Percentiles rank a stretch among this genome's conserved stretches.
phyloP scores from a whole-genome alignment of 495 filamentous ascomycete genomes.

The Darksidea phi region DNA sequence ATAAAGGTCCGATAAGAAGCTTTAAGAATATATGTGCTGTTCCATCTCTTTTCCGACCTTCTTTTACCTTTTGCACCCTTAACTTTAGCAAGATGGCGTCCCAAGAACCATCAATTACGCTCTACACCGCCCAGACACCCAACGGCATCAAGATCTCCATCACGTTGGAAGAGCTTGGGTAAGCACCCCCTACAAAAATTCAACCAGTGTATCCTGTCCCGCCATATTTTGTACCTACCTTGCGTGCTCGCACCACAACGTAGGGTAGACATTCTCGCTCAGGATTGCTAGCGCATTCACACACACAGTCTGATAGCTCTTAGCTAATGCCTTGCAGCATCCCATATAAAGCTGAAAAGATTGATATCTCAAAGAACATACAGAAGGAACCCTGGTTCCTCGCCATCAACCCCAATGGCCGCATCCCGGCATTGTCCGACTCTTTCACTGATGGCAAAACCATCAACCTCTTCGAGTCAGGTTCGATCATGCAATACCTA shows the following conservation, averaged over 20 bases:
- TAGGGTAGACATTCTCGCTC: too few species aligned
- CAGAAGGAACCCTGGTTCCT: slow-evolving; percentile 90
- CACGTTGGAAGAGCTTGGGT: slow-evolving; percentile 82
- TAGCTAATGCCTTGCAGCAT: slow-evolving; percentile 28
- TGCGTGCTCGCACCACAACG: too few species aligned
- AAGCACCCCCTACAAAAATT: background rate
- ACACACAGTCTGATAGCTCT: background rate
- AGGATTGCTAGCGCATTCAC: too few species aligned
- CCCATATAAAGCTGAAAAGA: slow-evolving; percentile 60
- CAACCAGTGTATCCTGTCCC: background rate
- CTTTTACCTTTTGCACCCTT: background rate
- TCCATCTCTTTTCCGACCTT: background rate
- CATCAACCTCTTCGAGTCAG: slow-evolving; percentile 80
- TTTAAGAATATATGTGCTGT: background rate
- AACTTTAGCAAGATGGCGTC: slow-evolving; percentile 32
- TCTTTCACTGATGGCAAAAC: slow-evolving; percentile 62
- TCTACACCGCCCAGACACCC: slow-evolving; percentile 59
- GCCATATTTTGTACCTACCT: too few species aligned
- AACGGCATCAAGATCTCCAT: slow-evolving; percentile 85
- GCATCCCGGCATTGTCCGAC: slow-evolving; percentile 90
- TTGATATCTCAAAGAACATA: slow-evolving; percentile 67
- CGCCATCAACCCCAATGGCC: slow-evolving; percentile 90
- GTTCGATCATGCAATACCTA: slow-evolving; percentile 84
- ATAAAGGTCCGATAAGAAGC: background rate
- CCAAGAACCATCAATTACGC: slow-evolving; percentile 40